Evolutionary conservation across 192 early-diverging fungal genomes (phyloP), one percentile per base, ranked within the genome.

Genomic region (Anaeromyces robustus): DNA sequence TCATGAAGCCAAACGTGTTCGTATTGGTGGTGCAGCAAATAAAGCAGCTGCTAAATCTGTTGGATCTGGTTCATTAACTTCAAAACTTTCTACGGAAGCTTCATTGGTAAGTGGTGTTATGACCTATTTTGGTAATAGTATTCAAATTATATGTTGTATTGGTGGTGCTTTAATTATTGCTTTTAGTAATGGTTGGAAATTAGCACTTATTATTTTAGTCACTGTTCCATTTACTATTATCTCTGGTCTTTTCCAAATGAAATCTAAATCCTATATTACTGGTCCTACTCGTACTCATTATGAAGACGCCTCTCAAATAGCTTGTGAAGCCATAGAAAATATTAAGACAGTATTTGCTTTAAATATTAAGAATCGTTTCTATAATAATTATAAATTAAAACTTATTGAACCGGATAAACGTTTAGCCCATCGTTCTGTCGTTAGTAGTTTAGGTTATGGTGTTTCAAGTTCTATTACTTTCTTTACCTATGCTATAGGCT

Each of bases 311-410:
- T 94, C 92, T 80, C 92, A 95, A 84, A 90, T 94, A 80, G 94
- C 95, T 30, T 88, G 90, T 82, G 95, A 98, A 86, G 93, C 94
- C 9, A 92, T 97, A 32, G 84, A 89, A 28, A 92, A 94, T 79
- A 93, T 98, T 30, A 93, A 94, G 77, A 98, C 96, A 2, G 93
- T 98, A 29, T 90, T 93, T 32, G 87, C 94, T 12, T 87, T 98
- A 32, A 93, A 89, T 22, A 89, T 92, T 77, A 77, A 28, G n/a
- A 79, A 39, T 78, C 59, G 78, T 19, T 80, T 80, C 78, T 89
- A 91, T 80, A 80, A 85, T 26, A 86, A 87, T 77, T 98, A 93
- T 82, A 80, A 83, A 29, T 83, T 84, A 4, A 90, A 90, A 77
- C 92, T 92, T 79, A 82, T 87, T 2, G 86, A 84, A 19, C 95